phyloP scores from a whole-genome alignment of 2,329 filamentous ascomycete genomes.

The Domatiomyces catenatus region DNA sequence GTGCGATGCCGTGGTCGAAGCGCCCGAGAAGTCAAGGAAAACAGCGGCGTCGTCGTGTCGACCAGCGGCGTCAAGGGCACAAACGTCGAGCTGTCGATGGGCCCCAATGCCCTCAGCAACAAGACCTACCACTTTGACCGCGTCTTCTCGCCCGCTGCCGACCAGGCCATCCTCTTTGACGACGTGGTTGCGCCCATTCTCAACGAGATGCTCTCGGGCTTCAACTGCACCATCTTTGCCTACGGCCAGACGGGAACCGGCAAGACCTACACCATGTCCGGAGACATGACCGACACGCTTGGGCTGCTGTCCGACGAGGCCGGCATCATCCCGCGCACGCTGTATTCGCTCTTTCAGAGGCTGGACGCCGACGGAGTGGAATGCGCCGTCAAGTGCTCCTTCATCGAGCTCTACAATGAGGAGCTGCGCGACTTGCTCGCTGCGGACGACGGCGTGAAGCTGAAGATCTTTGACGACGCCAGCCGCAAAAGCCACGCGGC shows the following conservation, averaged over 20 bases:
- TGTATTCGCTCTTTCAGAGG: constrained; percentile 74
- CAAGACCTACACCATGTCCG: constrained; percentile 99
- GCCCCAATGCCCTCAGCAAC: constrained; percentile 79
- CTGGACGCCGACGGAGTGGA: constrained; percentile 66
- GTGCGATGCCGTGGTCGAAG: constrained; percentile 87
- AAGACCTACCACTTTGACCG: constrained; percentile 96
- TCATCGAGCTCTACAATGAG: constrained; percentile 97
- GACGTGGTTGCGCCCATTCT: constrained; percentile 87
- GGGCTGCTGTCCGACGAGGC: constrained; percentile 80
- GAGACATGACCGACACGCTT: constrained; percentile 78
- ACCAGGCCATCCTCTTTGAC: constrained; percentile 87
- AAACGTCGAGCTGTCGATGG: constrained; percentile 76
- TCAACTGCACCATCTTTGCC: constrained; percentile 97
- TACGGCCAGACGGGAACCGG: constrained; percentile 97
- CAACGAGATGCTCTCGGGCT: constrained; percentile 88
- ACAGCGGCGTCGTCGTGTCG: constrained; percentile 79
- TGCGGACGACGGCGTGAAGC: constrained; percentile 62
- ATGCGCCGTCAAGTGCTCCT: constrained; percentile 89
- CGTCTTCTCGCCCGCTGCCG: constrained; percentile 87
- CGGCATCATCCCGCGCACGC: constrained; percentile 83
- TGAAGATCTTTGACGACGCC: constrained; percentile 91
- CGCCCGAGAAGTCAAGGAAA: constrained; percentile 82
- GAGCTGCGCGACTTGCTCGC: constrained; percentile 83
- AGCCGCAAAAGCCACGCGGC: constrained; percentile 69
- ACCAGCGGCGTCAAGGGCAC: constrained; percentile 82